Evolutionary conservation across 768 basidiomycete genomes (phyloP), one percentile per base, ranked within the genome.

Genomic region (Boletus vermiculosoides): DNA sequence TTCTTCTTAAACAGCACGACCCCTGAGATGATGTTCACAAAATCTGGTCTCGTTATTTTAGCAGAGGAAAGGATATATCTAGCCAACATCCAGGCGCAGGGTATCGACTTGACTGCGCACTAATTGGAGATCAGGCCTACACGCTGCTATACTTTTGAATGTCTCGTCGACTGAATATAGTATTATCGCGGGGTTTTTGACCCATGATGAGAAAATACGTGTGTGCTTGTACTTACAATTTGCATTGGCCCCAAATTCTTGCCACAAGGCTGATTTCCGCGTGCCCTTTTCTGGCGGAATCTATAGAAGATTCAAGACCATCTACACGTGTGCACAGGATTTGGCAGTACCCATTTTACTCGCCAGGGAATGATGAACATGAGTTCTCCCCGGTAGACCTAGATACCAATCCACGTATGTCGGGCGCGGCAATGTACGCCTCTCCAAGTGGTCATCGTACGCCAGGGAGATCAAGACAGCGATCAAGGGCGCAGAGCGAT

Each of bases 11-110:
- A 46, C 25, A 70, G 58, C 15, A 68, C 69, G 30, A 65, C 62
- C 2, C 68, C 78, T n/a, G 73, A 79, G 63, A 62, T 77, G 62
- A 69, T 74, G 1, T 79, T 80, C 60, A 78, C 77, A 0, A 65
- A 70, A 15, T 73, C 75, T 22, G 69, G 72, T 0, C 65, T 80
- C 5, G 67, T 78, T 31, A 74, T 80, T 53, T 57, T 78, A 9
- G 68, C 67, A 1, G 78, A 79, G 54, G 74, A 77, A 33, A 60
- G 58, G 40, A 66, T 80, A 25, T 77, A 73, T 62, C 62, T 77
- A 15, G 76, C 69, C 10, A 62, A 76, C 20, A 71, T 80, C 13
- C 60, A 63, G 28, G 74, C 73, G 11, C 64, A 64, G 48, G 77
- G 67, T 13, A 65, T 59, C 5, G 47, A 66, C 25, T 47, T 67